Percentiles rank a stretch among this genome's conserved stretches.
These are phyloP conservation scores for Suillus brevipes DNA, from an alignment of 768 basidiomycete species.

Conservation along the genomic window DNA sequence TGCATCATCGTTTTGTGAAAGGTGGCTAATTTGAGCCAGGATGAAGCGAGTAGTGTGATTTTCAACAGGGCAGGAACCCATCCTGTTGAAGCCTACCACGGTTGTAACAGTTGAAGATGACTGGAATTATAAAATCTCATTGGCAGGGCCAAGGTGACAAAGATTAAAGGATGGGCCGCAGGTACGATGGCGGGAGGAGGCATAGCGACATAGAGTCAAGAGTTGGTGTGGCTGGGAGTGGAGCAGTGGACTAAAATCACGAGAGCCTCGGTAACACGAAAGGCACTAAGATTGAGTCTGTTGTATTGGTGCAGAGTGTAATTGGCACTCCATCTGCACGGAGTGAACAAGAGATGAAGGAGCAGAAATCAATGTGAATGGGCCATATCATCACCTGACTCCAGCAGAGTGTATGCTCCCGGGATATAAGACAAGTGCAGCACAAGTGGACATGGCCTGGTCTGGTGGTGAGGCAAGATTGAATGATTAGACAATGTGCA, in stretches of 20 bases:
- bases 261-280: conserved; percentile 35
- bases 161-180: background rate
- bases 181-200: no score
- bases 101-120: background rate
- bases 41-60: background rate
- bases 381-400: no score
- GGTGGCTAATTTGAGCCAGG: background rate
- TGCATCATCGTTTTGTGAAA: accelerated
- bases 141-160: background rate
- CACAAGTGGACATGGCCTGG: no score
- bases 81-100: background rate
- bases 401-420: no score
- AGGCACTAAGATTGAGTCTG: conserved; percentile 41
- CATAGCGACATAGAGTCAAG: conserved; percentile 42
- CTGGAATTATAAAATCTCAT: background rate
- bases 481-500: no score
- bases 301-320: conserved; percentile 43
- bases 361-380: conserved; percentile 11
- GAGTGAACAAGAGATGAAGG: conserved; percentile 11
- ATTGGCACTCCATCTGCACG: conserved; percentile 32
- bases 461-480: no score
- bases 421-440: no score
- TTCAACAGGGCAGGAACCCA: accelerated
- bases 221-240: conserved; percentile 44
- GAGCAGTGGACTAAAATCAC: conserved; percentile 23